Base-by-base conservation (phyloP, 805 yeast genomes). In the Candida loeiensis region DNA sequence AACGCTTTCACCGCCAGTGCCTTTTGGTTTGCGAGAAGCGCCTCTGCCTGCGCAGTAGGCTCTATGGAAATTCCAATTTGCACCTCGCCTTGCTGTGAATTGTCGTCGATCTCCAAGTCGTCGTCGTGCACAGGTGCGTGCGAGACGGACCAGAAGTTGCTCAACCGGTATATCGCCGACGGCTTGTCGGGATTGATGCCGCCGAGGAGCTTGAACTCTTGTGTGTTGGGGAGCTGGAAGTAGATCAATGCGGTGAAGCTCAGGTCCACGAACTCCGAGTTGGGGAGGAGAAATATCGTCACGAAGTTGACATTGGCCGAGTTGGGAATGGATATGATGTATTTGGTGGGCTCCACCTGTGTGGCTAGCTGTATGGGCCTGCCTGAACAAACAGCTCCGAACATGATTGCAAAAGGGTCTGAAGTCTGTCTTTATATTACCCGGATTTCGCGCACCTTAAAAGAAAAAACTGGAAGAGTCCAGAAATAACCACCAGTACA, bases 21-120 rank as follows among this genome's bases (percentile, higher is more conserved):
- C 47, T 66, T 70, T 50, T 72, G 66, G 43, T 69, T 68, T 18
- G 61, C 69, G 33, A 87, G 61, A 41, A 74, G 80, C 26, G 67
- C 61, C 44, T 77, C 76, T 0, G 95, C 97, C 36, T 75, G 80
- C 0, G 58, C 68, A 5, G 77, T 72, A 0, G 95, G 85, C 55
- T 91, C 99, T 11, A 91, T 80, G 3, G 96, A 86, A n/a, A 93
- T 85, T 0, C 99, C 99, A 4, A 91, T 79, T 47, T 56, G 71
- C 48, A 55, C 61, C 34, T 63, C 68, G 14, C 56, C 55, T 8
- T 59, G 63, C 33, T 51, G 51, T 13, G 38, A 34, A 2, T 47
- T 54, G 37, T 66, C 70, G n/a, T 61, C 63, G 6, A 58, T 53
- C 13, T 47, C 60, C 45, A 60, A 54, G 20, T 63, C 74, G 18